A percentile compares a stretch with the other conserved stretches of the same genome.
These are phyloP conservation scores for Annulohypoxylon moriforme DNA, from an alignment of 495 filamentous ascomycete genomes.

Conservation along the genomic window DNA sequence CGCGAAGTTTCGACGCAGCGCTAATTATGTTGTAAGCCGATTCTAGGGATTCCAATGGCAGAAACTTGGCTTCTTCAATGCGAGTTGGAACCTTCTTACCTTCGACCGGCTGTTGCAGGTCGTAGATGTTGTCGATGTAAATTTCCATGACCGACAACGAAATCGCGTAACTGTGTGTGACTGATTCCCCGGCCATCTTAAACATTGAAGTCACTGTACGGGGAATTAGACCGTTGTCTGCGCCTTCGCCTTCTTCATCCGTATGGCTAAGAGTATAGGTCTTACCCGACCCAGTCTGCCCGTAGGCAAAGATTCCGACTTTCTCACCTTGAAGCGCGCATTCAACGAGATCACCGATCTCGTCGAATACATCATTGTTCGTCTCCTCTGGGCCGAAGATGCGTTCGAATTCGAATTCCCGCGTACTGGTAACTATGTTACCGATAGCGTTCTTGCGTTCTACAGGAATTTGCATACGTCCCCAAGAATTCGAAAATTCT, in stretches of 20 bases:
- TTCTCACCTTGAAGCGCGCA: slow-evolving; percentile 92
- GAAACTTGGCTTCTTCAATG: neutral
- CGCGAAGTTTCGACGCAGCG: neutral
- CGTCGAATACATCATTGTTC: slow-evolving; percentile 88
- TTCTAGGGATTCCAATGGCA: neutral
- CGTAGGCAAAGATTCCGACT: slow-evolving; percentile 70
- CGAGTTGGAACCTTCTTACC: slow-evolving; percentile 77
- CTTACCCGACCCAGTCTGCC: slow-evolving; percentile 63
- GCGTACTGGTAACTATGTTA: slow-evolving; percentile 58
- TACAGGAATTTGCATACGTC: neutral
- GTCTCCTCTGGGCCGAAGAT: slow-evolving; percentile 80
- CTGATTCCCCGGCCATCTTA: slow-evolving; percentile 57
- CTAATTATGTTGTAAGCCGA: slow-evolving; percentile 21
- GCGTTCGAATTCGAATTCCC: slow-evolving; percentile 89
- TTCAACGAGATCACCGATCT: slow-evolving; percentile 93
- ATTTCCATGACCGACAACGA: slow-evolving; percentile 93
- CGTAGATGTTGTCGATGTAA: slow-evolving; percentile 93
- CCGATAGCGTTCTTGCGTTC: slow-evolving; percentile 79
- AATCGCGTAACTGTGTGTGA: slow-evolving; percentile 81
- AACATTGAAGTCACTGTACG: slow-evolving; percentile 89
- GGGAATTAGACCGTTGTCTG: slow-evolving; percentile 90
- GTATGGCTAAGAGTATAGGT: slow-evolving; percentile 54
- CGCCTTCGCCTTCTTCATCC: slow-evolving; percentile 58
- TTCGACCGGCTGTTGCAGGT: slow-evolving; percentile 72
- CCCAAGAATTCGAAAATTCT: slow-evolving; percentile 17